phyloP scores from a whole-genome alignment of 257 asterid species.

The Solanum pennellii region DNA sequence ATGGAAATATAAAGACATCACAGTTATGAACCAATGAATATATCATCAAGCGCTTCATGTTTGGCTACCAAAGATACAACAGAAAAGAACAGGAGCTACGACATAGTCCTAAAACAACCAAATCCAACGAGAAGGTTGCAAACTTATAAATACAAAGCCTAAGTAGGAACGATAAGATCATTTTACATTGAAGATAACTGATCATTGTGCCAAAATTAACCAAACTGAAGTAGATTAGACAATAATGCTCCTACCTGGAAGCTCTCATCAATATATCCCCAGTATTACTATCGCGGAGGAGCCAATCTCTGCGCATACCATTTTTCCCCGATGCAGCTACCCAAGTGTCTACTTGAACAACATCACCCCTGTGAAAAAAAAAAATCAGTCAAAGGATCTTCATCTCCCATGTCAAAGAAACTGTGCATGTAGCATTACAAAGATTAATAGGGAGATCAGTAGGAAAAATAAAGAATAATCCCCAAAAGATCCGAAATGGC shows the following conservation, averaged over 20 bases:
- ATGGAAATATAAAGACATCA: neutral
- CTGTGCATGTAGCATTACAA: neutral
- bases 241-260: constrained; percentile 45
- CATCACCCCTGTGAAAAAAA: constrained; percentile 69
- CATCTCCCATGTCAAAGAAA: neutral
- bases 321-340: constrained; percentile 95
- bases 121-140: neutral
- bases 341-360: constrained; percentile 95
- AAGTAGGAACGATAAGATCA: neutral
- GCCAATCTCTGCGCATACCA: constrained; percentile 99
- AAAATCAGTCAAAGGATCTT: constrained; percentile 4
- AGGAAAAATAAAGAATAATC: neutral
- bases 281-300: constrained; percentile 65
- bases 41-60: neutral
- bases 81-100: neutral
- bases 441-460: neutral
- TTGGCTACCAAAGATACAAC: neutral
- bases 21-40: neutral
- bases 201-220: neutral
- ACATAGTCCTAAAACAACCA: neutral
- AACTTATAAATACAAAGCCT: neutral
- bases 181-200: neutral
- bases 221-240: neutral
- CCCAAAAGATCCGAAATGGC: neutral
- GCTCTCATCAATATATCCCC: constrained; percentile 85